phyloP scores from a whole-genome alignment of 83 land plant species.

The Thuja plicata region DNA sequence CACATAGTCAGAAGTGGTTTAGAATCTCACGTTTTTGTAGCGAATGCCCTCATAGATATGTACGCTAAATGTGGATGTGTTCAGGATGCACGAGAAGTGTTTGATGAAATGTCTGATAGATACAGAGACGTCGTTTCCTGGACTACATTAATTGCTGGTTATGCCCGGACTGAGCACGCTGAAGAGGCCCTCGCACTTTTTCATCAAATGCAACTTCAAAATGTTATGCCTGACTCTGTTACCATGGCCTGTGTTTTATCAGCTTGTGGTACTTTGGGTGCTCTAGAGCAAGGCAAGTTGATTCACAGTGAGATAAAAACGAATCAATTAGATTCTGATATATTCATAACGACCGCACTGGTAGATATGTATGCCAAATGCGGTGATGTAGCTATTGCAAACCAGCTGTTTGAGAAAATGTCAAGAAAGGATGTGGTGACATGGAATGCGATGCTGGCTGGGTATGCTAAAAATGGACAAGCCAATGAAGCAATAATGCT shows the following conservation, averaged over 20 bases:
- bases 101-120: conserved; percentile 4
- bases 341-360: background rate
- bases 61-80: conserved; percentile 2
- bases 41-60: conserved; percentile 5
- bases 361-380: conserved; percentile 12
- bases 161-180: background rate
- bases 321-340: background rate
- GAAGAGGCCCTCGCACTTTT: background rate
- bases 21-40: background rate
- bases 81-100: conserved; percentile 4
- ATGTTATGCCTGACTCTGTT: background rate
- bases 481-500: background rate
- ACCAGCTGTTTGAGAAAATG: background rate
- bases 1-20: background rate
- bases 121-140: background rate
- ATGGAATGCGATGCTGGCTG: conserved; percentile 8
- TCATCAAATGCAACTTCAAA: background rate
- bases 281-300: background rate
- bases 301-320: background rate
- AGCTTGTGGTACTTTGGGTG: background rate
- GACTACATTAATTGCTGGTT: conserved; percentile 4
- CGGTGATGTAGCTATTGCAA: background rate
- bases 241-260: background rate
- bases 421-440: background rate
- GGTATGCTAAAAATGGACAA: conserved; percentile 1